Conservation (phyloP, 2,329 filamentous ascomycete genomes). For the Allantophomopsis cytisporea region DNA sequence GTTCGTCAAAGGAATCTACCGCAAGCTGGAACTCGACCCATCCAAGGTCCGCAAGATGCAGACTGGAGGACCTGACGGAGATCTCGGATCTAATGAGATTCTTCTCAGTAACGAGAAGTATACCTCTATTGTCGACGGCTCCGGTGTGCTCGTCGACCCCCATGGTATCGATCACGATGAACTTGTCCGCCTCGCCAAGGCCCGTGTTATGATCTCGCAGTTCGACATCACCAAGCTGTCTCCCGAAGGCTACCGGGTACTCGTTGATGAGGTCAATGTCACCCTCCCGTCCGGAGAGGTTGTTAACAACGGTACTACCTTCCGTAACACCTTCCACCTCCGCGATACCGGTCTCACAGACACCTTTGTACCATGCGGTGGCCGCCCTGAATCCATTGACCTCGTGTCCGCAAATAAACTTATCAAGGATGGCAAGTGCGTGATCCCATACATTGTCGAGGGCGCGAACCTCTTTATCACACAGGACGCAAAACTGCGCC, state of each 20-base stretch:
- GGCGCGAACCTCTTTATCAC: conserved; percentile 98
- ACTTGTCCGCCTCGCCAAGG: conserved; percentile 71
- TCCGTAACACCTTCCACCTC: conserved; percentile 96
- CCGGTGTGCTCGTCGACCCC: conserved; percentile 87
- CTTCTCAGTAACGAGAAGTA: conserved; percentile 93
- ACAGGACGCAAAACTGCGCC: conserved; percentile 88
- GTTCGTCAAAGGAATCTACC: conserved; percentile 93
- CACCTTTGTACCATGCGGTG: conserved; percentile 89
- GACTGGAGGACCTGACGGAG: conserved; percentile 92
- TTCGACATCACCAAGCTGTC: conserved; percentile 82
- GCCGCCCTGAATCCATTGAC: conserved; percentile 92
- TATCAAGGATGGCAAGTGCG: conserved; percentile 78
- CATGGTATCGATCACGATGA: conserved; percentile 78
- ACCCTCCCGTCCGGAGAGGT: conserved; percentile 80
- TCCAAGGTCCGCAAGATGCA: conserved; percentile 84
- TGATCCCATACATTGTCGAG: conserved; percentile 91
- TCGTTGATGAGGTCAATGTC: conserved; percentile 83
- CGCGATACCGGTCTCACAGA: conserved; percentile 68
- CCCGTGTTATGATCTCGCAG: conserved; percentile 77
- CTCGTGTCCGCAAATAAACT: conserved; percentile 75
- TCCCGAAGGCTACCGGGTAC: conserved; percentile 73
- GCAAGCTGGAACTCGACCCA: conserved; percentile 84
- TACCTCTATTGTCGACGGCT: conserved; percentile 87
- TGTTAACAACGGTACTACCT: conserved; percentile 80
- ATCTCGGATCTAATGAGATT: conserved; percentile 96